Evolutionary conservation across 225 moss, liverwort and hornwort genomes (phyloP).

Genomic region (Pseudoscleropodium purum): DNA sequence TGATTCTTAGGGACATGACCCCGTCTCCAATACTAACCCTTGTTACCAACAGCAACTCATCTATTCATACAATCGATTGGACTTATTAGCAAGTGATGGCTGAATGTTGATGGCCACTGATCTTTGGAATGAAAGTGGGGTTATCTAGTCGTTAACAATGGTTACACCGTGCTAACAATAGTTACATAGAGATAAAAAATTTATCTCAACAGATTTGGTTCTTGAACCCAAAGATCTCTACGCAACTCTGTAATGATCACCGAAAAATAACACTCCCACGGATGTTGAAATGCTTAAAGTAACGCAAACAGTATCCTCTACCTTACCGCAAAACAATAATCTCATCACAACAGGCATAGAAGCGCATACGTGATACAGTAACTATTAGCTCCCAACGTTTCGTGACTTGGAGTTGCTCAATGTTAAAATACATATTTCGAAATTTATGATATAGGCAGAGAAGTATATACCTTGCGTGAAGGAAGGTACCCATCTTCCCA

Average conservation of each 20-base stretch:
- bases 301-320: background rate
- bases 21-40: background rate
- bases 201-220: background rate
- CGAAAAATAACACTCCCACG: background rate
- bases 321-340: background rate
- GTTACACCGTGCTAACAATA: background rate
- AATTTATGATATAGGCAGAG: background rate
- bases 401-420: background rate
- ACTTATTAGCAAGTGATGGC: background rate
- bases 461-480: constrained; percentile 46
- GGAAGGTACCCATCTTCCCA: constrained; percentile 80
- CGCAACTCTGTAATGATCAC: background rate
- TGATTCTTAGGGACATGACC: background rate
- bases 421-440: background rate
- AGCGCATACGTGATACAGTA: background rate
- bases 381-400: background rate
- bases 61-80: background rate
- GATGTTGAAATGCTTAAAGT: background rate
- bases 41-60: background rate
- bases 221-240: background rate
- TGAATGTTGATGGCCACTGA: no score
- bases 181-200: background rate
- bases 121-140: background rate
- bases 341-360: background rate
- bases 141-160: background rate